Base-by-base conservation (phyloP, 2,329 filamentous ascomycete genomes). In the Fusarium neocosmosporiellum region DNA sequence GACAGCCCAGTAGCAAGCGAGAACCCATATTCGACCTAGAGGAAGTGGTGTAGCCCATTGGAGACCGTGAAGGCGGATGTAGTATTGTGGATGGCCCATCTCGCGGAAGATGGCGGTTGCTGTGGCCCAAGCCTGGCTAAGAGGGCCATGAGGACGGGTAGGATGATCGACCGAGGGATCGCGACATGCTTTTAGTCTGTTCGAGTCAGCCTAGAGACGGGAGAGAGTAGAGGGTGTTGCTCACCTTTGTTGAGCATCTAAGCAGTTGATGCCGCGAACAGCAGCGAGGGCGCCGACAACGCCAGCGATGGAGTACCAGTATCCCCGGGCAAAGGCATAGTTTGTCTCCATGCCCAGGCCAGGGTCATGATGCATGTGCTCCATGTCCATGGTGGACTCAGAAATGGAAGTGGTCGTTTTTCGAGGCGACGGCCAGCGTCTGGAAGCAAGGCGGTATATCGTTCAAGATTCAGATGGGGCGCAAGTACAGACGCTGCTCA, bases 31-130 rank as follows among this genome's bases (percentile, higher is more conserved):
- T 24, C 87, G 87, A n/a, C 90, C 89, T 41, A 88, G 80, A 0
- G 89, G 85, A 24, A 88, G 89, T 14, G 90, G 90, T 1, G 88
- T 88, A 61, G 88, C 80, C 88, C 89, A 91, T 18, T 84, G 83
- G 4, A 90, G 71, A 64, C 83, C 82, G 39, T 80, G 83, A 33
- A 83, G 66, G 4, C 85, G 81, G 43, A 90, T 76, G 70, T 86
- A 86, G 63, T 87, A 76, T 74, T 90, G 89, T 0, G 88, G 89
- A 69, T 89, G 88, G 75, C 85, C 84, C 48, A 85, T 79, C 78
- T 92, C 90, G 74, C 90, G 88, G 6, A 83, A 72, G 43, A 91
- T 78, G 18, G 90, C 89, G 0, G 89, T 91, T 46, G 85, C 78
- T 2, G 89, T 91, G 7, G 89, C 90, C 87, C 88, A 91, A 59